Evolutionary conservation across 176 grass and related monocot genomes (phyloP), one percentile per base, ranked within the genome.

Genomic region (Stipa capillata): DNA sequence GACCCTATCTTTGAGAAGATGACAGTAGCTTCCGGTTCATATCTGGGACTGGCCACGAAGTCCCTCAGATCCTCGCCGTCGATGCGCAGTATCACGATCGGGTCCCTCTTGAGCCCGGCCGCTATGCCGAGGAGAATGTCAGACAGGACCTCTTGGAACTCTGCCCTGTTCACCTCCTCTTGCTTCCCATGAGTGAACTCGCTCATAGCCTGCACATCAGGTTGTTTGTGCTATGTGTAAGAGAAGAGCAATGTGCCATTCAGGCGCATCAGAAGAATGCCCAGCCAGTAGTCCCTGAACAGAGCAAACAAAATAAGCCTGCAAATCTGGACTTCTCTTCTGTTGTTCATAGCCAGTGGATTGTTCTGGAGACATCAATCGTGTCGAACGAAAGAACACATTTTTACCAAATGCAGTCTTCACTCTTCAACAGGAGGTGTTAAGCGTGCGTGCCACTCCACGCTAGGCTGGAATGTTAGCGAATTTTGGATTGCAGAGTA

Each of bases 61-160:
- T 98, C 95, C 78, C 84, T 91, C 1, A 92, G 76, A 73, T 98
- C 95, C 45, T 98, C 95, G 2, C 95, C 92, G 73, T 98, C 95
- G 7, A 98, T 98, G 59, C 95, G 87, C 61, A 92, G 69, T 50
- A 98, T 98, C 18, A 98, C 92, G 34, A 98, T 87, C 0, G 92
- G 92, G 47, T 98, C 95, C 80, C 86, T 84, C 87, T 98, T 98
- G n/a, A 94, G 83, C 23, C 95, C 92, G 7, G 90, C 95, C 13
- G 90, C 95, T 90, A 98, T 90, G 72, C 92, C 92, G n/a, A 94
- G 76, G 42, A 92, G 79, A 7, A 94, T 85, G 74, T 92, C 89
- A 1, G 80, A 85, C 7, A 92, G 77, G 17, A 90, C 95, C 64
- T 69, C 95, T 37, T 88, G 88, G 81, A 94, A 92, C 83, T 87